Percentiles rank a stretch among this genome's conserved stretches.
Conservation (phyloP, 371 early-diverging fungal species). For the Syncephalastrum monosporum region DNA sequence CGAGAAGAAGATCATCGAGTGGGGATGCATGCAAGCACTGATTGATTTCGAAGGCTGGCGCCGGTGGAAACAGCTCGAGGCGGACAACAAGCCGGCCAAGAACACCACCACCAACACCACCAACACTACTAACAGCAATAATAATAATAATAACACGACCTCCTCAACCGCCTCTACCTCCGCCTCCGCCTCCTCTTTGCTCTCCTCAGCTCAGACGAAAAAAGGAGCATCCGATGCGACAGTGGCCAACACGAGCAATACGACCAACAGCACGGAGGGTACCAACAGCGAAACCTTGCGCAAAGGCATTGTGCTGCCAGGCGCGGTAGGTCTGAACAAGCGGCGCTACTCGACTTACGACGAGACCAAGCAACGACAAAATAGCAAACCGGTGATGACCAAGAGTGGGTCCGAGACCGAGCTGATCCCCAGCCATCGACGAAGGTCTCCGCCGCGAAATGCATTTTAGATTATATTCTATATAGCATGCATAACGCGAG, state of each 20-base stretch:
- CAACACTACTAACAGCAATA: not conserved
- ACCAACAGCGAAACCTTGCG: not conserved
- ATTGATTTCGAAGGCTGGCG: conserved; percentile 86
- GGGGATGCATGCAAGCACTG: conserved; percentile 92
- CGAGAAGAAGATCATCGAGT: conserved; percentile 84
- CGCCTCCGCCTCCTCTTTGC: not conserved
- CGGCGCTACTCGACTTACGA: conserved; percentile 23
- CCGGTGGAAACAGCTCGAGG: conserved; percentile 57
- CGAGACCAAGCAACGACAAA: not conserved
- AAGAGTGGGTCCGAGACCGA: conserved; percentile 20
- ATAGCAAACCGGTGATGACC: conserved; percentile 4
- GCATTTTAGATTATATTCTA: conserved; percentile 1
- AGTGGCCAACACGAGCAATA: no score
- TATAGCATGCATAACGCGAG: conserved; percentile 4
- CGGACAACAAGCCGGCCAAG: conserved; percentile 8
- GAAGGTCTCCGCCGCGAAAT: not conserved
- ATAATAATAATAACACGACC: not conserved
- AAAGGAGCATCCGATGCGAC: no score
- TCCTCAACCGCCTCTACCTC: not conserved
- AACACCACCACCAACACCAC: conserved; percentile 8
- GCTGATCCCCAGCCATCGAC: conserved; percentile 8
- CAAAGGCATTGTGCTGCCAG: conserved; percentile 25
- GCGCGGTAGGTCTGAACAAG: conserved; percentile 21
- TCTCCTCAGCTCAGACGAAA: not conserved
- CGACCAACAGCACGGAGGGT: no score